Percentiles rank a stretch among this genome's conserved stretches.
Evolutionary conservation across 1,284 basidiomycete species (phyloP).

Genomic region (Malassezia furfur): DNA sequence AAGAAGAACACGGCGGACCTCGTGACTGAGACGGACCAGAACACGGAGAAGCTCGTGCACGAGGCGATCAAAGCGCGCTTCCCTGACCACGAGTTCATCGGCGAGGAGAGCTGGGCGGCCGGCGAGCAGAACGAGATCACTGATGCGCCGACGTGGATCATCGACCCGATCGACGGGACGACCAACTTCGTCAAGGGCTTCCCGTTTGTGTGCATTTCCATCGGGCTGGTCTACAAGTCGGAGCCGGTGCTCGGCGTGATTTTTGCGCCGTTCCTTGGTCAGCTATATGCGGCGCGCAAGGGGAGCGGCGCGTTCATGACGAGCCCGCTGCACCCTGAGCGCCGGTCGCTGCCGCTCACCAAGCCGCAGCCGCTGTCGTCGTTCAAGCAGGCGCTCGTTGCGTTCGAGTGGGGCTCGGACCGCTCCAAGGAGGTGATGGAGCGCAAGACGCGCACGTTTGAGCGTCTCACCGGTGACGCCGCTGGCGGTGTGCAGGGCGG

Average conservation of each 20-base stretch:
- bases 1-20: conserved; percentile 52
- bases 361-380: conserved; percentile 62
- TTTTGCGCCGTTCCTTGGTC: conserved; percentile 69
- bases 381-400: conserved; percentile 72
- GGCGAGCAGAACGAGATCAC: conserved; percentile 64
- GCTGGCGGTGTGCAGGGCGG: conserved; percentile 58
- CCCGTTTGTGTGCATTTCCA: conserved; percentile 78
- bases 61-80: conserved; percentile 60
- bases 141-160: conserved; percentile 81
- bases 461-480: conserved; percentile 66
- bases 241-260: conserved; percentile 62
- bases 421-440: conserved; percentile 53
- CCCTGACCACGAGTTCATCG: conserved; percentile 76
- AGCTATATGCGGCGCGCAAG: conserved; percentile 68
- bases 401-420: conserved; percentile 86
- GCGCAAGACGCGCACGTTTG: conserved; percentile 64
- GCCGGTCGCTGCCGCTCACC: conserved; percentile 56
- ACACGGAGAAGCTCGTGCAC: conserved; percentile 76
- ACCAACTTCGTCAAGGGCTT: conserved; percentile 76
- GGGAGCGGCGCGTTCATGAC: conserved; percentile 70
- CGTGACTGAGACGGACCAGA: conserved; percentile 93
- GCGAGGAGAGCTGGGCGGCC: conserved; percentile 74
- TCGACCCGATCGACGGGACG: conserved; percentile 76
- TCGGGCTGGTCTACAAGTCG: conserved; percentile 75
- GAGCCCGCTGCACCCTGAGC: conserved; percentile 49